phyloP scores from a whole-genome alignment of 257 asterid genomes.

The Sherardia arvensis region DNA sequence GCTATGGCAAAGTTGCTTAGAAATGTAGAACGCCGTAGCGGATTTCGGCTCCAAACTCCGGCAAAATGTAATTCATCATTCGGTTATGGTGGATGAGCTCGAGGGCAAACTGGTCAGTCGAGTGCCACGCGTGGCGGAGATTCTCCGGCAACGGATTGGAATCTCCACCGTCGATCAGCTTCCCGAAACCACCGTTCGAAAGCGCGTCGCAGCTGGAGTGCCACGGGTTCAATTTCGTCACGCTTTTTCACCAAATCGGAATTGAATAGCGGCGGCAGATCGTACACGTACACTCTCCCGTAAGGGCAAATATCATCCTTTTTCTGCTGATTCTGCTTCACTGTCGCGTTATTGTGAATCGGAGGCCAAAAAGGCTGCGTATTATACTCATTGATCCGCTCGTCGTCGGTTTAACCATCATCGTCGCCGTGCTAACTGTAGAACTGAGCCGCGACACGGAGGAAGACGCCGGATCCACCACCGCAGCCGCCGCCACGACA shows the following conservation, averaged over 20 bases:
- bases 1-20: too few relatives aligned
- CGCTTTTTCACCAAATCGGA: slow-evolving; percentile 39
- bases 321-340: too few relatives aligned
- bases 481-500: slow-evolving; percentile 14
- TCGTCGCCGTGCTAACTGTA: slow-evolving; percentile 26
- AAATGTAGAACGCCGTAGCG: slow-evolving; percentile 65
- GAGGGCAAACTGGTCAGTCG: slow-evolving; percentile 68
- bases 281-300: slow-evolving; percentile 45
- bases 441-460: slow-evolving; percentile 27
- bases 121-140: slow-evolving; percentile 41
- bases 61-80: slow-evolving; percentile 47
- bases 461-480: slow-evolving; percentile 2
- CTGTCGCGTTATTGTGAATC: not conserved
- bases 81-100: slow-evolving; percentile 57
- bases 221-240: slow-evolving; percentile 49
- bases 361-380: slow-evolving; percentile 13
- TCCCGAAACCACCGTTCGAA: slow-evolving; percentile 60
- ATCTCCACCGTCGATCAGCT: slow-evolving; percentile 24
- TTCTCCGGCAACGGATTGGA: slow-evolving; percentile 31
- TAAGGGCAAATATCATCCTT: slow-evolving; percentile 23
- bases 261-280: slow-evolving; percentile 47
- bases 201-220: slow-evolving; percentile 52
- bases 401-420: slow-evolving; percentile 22
- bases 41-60: slow-evolving; percentile 37
- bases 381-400: slow-evolving; percentile 22